Conservation (phyloP, 129 eudicot genomes). For the Tagetes erecta region DNA sequence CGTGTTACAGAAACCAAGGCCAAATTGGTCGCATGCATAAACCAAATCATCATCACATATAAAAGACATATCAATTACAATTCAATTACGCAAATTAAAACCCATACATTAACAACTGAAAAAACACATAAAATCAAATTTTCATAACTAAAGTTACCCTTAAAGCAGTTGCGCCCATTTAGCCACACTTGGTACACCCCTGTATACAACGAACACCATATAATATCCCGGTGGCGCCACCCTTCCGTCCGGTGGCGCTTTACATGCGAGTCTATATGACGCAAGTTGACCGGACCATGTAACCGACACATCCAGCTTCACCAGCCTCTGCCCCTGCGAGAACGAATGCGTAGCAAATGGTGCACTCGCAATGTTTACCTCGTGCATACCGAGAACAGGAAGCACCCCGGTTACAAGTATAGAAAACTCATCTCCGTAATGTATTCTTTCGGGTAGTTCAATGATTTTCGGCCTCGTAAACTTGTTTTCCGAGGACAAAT, state of each 20-base stretch:
- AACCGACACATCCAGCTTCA: slow-evolving; percentile 51
- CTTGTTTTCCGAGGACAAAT: slow-evolving; percentile 45
- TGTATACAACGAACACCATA: slow-evolving; percentile 59
- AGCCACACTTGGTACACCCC: slow-evolving; percentile 65
- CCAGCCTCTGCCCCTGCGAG: slow-evolving; percentile 81
- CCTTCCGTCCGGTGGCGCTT: slow-evolving; percentile 58
- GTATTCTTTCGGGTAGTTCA: slow-evolving; percentile 46
- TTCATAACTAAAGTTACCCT: not conserved
- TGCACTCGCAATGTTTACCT: slow-evolving; percentile 76
- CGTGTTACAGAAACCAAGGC: too few species aligned
- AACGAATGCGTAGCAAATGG: slow-evolving; percentile 84
- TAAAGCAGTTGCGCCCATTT: slow-evolving; percentile 49
- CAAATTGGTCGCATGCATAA: too few species aligned
- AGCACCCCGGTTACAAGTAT: slow-evolving; percentile 43
- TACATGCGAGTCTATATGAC: slow-evolving; percentile 41
- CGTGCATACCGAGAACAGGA: slow-evolving; percentile 52
- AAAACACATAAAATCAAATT: not conserved
- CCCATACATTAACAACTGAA: not conserved
- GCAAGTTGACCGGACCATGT: slow-evolving; percentile 33
- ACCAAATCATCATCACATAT: not conserved
- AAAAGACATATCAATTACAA: not conserved
- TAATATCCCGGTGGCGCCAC: slow-evolving; percentile 86
- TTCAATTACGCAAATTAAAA: not conserved
- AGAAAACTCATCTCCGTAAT: slow-evolving; percentile 45
- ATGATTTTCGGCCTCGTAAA: slow-evolving; percentile 42